phyloP scores from a whole-genome alignment of 257 asterid species.

The Gynochthodes officinalis region DNA sequence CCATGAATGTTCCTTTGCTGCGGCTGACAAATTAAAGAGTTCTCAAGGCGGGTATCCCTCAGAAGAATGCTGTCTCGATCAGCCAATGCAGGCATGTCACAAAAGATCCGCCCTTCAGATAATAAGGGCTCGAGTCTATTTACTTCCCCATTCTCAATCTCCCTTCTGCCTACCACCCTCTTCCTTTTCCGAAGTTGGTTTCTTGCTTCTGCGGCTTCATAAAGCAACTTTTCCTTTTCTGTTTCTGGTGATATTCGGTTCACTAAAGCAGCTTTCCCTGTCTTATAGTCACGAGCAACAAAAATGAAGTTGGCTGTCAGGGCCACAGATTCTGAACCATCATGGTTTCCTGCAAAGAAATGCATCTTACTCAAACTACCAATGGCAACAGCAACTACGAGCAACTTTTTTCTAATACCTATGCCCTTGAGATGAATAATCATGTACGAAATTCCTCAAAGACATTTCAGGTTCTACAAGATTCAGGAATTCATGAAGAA shows the following conservation, averaged over 20 bases:
- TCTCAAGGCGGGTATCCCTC: constrained; percentile 83
- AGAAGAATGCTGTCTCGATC: constrained; percentile 92
- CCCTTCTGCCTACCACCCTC: constrained; percentile 40
- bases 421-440: neutral
- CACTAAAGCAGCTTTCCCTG: constrained; percentile 81
- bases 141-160: constrained; percentile 52
- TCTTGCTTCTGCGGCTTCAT: constrained; percentile 78
- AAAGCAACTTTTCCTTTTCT: constrained; percentile 63
- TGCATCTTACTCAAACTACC: constrained; percentile 11
- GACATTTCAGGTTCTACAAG: neutral
- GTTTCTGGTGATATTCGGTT: constrained; percentile 67
- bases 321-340: constrained; percentile 54
- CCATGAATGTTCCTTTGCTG: constrained; percentile 98
- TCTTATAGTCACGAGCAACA: constrained; percentile 94
- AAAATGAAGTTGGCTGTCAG: constrained; percentile 90
- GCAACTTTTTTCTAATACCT: neutral
- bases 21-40: constrained; percentile 94
- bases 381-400: neutral
- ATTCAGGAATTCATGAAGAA: neutral
- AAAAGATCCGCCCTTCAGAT: constrained; percentile 84
- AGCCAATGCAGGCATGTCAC: constrained; percentile 98
- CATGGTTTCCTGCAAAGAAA: constrained; percentile 38
- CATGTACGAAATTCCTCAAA: neutral
- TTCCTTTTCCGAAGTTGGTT: constrained; percentile 61
- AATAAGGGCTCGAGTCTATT: constrained; percentile 55